Percentiles rank a stretch among this genome's conserved stretches.
Evolutionary conservation across 2,329 filamentous ascomycete genomes (phyloP).

Genomic region (Penicillium decumbens): DNA sequence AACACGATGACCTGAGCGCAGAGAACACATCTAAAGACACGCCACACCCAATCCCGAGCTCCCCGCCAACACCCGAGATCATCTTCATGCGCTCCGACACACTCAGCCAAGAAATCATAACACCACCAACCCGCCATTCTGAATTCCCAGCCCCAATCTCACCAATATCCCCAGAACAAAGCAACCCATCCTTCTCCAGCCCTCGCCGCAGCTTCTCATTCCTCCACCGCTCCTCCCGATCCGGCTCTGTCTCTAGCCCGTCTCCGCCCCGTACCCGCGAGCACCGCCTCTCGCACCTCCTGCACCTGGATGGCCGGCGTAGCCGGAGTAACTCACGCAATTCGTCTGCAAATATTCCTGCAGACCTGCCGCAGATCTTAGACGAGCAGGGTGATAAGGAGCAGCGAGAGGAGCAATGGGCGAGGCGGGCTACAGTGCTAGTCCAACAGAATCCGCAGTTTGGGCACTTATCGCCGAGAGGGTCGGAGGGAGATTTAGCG

Average conservation of each 20-base stretch:
- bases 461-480: slow-evolving; percentile 21
- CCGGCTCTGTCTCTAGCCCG: slow-evolving; percentile 23
- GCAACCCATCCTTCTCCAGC: slow-evolving; percentile 21
- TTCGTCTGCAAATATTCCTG: slow-evolving; percentile 66
- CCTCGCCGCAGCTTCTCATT: slow-evolving; percentile 34
- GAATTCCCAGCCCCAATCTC: slow-evolving; percentile 28
- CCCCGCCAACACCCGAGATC: slow-evolving; percentile 59
- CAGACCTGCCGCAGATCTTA: slow-evolving; percentile 70
- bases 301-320: slow-evolving; percentile 34
- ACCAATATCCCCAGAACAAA: slow-evolving; percentile 6
- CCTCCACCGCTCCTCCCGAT: slow-evolving; percentile 30
- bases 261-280: slow-evolving; percentile 26
- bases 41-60: slow-evolving; percentile 36
- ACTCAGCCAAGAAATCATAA: slow-evolving; percentile 69
- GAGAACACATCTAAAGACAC: slow-evolving; percentile 38
- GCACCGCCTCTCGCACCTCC: slow-evolving; percentile 31
- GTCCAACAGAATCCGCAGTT: slow-evolving; percentile 55
- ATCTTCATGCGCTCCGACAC: slow-evolving; percentile 84
- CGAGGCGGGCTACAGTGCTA: slow-evolving; percentile 85
- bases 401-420: slow-evolving; percentile 73
- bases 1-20: slow-evolving; percentile 53
- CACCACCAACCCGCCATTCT: slow-evolving; percentile 57
- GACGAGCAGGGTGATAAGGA: slow-evolving; percentile 47
- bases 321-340: slow-evolving; percentile 31
- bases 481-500: slow-evolving; percentile 12